phyloP scores from a whole-genome alignment of 2,329 filamentous ascomycete species.

The Colletotrichum sidae region DNA sequence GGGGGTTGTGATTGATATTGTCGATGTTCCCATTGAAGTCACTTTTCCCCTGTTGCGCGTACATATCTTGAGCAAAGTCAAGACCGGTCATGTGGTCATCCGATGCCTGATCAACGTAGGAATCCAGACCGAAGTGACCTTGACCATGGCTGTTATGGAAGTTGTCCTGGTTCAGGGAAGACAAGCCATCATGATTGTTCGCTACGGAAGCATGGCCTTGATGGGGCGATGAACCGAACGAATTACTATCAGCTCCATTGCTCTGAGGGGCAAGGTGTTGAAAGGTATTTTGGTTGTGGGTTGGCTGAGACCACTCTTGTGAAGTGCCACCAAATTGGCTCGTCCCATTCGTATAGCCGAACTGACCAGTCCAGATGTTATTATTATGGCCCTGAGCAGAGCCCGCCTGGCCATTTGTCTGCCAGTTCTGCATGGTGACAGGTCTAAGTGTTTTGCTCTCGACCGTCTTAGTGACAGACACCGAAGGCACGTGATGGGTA shows the following conservation, averaged over 20 bases:
- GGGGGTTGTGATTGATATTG: conserved; percentile 46
- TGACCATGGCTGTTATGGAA: conserved; percentile 26
- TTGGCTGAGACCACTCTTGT: conserved; percentile 52
- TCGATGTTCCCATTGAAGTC: conserved; percentile 44
- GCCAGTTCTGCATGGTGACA: conserved; percentile 38
- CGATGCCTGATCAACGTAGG: conserved; percentile 47
- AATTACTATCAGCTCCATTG: conserved; percentile 43
- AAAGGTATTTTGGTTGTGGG: conserved; percentile 46
- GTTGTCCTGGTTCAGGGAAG: conserved; percentile 29
- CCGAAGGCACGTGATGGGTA: conserved; percentile 23
- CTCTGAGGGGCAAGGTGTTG: conserved; percentile 51
- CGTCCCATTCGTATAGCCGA: conserved; percentile 25
- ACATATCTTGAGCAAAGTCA: conserved; percentile 52
- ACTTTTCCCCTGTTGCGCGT: conserved; percentile 49
- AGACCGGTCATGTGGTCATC: conserved; percentile 53
- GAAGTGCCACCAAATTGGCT: conserved; percentile 50
- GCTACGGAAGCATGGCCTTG: conserved; percentile 33
- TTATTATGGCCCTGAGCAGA: conserved; percentile 37
- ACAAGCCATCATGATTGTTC: conserved; percentile 20
- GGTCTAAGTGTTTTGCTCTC: conserved; percentile 2
- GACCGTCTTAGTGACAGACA: background rate
- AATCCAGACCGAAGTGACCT: conserved; percentile 30
- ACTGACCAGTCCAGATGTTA: conserved; percentile 34
- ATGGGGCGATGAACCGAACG: conserved; percentile 33
- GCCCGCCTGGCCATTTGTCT: conserved; percentile 34